phyloP scores from a whole-genome alignment of 768 basidiomycete species.

The Xanthoconium purpureum region DNA sequence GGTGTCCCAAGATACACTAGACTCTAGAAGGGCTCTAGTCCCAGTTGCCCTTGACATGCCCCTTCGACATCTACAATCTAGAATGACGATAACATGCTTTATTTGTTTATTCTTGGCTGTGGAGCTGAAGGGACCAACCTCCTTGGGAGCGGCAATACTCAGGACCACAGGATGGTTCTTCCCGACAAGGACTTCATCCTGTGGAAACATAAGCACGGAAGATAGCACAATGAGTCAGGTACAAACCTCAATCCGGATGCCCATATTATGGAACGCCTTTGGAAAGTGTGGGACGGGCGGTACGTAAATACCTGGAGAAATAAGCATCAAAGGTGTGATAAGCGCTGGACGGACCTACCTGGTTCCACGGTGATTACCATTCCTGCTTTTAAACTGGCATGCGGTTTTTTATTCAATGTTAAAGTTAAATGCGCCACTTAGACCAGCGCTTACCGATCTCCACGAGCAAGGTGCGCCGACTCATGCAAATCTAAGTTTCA shows the following conservation, averaged over 20 bases:
- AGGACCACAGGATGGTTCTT: constrained; percentile 60
- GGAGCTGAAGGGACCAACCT: constrained; percentile 43
- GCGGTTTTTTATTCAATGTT: constrained; percentile 6
- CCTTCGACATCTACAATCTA: constrained; percentile 76
- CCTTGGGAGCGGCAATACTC: constrained; percentile 75
- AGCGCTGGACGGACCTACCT: constrained; percentile 39
- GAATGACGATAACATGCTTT: constrained; percentile 1
- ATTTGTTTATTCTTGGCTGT: background rate
- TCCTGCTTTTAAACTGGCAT: constrained; percentile 63
- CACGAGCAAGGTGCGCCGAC: constrained; percentile 58
- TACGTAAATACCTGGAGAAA: constrained; percentile 72
- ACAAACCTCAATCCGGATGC: constrained; percentile 83
- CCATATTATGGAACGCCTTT: constrained; percentile 84
- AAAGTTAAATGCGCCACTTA: background rate
- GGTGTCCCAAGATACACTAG: constrained; percentile 22
- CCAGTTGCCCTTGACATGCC: constrained; percentile 70
- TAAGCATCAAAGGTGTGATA: constrained; percentile 1
- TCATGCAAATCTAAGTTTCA: constrained; percentile 78
- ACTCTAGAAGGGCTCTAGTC: constrained; percentile 52
- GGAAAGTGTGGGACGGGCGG: constrained; percentile 79
- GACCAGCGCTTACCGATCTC: constrained; percentile 43
- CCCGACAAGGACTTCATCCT: constrained; percentile 75
- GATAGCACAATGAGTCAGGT: background rate
- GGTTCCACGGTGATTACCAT: constrained; percentile 95
- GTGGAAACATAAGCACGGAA: constrained; percentile 6